Conservation (phyloP, 805 yeast genomes). For the Yamadazyma sp. region DNA sequence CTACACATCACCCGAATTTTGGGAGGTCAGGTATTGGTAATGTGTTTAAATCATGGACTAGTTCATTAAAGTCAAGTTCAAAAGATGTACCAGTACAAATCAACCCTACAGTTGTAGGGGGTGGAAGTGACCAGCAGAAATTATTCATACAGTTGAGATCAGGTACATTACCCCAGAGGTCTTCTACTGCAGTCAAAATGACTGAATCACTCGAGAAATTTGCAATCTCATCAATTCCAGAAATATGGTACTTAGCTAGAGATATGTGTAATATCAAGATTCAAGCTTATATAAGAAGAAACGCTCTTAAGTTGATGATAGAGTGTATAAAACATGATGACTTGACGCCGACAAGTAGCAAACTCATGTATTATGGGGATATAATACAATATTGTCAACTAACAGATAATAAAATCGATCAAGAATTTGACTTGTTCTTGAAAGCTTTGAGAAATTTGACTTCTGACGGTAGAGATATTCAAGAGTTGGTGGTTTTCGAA, state of each 20-base stretch:
- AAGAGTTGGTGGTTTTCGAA: constrained; percentile 48
- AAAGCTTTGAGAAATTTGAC: constrained; percentile 47
- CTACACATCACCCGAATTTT: constrained; percentile 29
- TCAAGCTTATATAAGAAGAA: constrained; percentile 29
- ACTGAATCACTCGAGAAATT: constrained; percentile 48
- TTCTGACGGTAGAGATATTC: constrained; percentile 50
- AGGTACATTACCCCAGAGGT: constrained; percentile 36
- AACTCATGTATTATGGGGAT: constrained; percentile 58
- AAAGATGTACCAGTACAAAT: constrained; percentile 30
- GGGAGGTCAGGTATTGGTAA: constrained; percentile 36
- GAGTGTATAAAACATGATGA: constrained; percentile 58
- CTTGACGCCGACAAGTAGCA: constrained; percentile 43
- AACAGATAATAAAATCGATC: constrained; percentile 33
- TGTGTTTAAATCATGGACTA: constrained; percentile 38
- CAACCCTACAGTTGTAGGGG: constrained; percentile 44
- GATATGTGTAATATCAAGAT: constrained; percentile 47
- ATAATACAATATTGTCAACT: constrained; percentile 44
- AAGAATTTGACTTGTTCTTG: constrained; percentile 51
- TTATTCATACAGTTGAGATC: constrained; percentile 36
- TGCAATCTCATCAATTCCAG: constrained; percentile 60
- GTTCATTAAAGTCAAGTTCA: constrained; percentile 30
- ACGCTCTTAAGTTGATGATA: constrained; percentile 50
- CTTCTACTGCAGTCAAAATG: constrained; percentile 51
- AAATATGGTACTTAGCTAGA: constrained; percentile 70
- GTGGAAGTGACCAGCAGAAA: constrained; percentile 38